Evolutionary conservation across 106 monocot species (phyloP), one percentile per base, ranked within the genome.

Genomic region (Phalaenopsis aphrodite): DNA sequence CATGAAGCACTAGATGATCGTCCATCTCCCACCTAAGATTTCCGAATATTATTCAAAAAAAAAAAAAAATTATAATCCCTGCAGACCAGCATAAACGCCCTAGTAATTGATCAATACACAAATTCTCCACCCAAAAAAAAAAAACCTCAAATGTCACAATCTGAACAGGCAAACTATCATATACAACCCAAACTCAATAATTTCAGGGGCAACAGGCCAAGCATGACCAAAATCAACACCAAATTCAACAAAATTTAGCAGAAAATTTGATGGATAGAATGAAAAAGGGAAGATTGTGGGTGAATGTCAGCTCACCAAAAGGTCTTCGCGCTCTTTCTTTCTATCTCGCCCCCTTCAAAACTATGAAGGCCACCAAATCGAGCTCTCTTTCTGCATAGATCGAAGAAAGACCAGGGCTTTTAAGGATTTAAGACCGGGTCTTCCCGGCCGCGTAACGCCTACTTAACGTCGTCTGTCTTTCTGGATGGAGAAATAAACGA

Each of bases 1-100:
- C 83, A 78, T 78, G 45, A 72, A 83, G 12, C 42, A 73, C 83
- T 45, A 83, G 56, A 68, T 83, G 83, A 74, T 83, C 83, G 38
- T 65, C 49, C 76, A 85, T 78, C 30, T 76, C 23, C 10, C n/a
- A 76, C 43, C 43, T 66, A 30, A 21, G 5, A 8, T 8, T 1
- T 66, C 66, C 14, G 12, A 67, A 37, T 38, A 11, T 37, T 2
- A 67, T 37, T 1, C 5, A 9, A 37, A 18, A 38, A 21, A 38
- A 1, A 4, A 3, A 58, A n/a, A 19, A 30, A 66, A 66, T 24
- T 24, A 1, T 30, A 24, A 7, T 1, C 66, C 66, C 66, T 66
- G 66, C 66, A 66, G 30, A 30, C 23, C 30, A 56, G 56, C 10
- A 56, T 4, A 66, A 66, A 66, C 66, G 57, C 57, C 64, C 38